These are phyloP conservation scores for Fusarium humuli DNA, from an alignment of 2,329 filamentous ascomycete species.

Conservation along the genomic window DNA sequence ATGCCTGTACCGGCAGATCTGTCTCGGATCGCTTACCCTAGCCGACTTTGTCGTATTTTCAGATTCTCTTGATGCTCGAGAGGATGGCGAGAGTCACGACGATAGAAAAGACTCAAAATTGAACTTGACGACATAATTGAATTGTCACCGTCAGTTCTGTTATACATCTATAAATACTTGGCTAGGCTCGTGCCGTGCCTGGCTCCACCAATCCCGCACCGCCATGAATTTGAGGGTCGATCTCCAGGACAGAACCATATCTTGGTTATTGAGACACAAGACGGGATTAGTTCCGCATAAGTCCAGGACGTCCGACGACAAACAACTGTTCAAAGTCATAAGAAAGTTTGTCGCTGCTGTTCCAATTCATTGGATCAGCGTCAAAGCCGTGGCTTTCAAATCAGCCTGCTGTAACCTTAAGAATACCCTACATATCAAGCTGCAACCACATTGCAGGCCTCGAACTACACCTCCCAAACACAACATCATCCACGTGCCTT, in stretches of 20 bases:
- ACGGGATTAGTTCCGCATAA: conserved; percentile 23
- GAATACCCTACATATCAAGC: conserved; percentile 19
- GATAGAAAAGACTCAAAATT: neutral
- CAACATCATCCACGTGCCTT: conserved; percentile 10
- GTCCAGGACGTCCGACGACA: conserved; percentile 6
- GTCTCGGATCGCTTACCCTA: conserved; percentile 18
- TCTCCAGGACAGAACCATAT: conserved; percentile 12
- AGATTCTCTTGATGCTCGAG: neutral
- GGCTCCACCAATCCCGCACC: conserved; percentile 42
- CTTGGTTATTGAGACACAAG: conserved; percentile 19
- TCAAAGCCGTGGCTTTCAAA: conserved; percentile 14
- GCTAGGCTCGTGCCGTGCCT: conserved; percentile 46
- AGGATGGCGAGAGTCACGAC: neutral
- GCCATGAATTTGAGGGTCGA: conserved; percentile 30
- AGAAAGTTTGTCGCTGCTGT: neutral
- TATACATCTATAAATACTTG: neutral
- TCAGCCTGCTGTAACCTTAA: conserved; percentile 17
- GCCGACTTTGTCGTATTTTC: neutral
- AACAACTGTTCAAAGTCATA: neutral
- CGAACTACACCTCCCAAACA: conserved; percentile 17
- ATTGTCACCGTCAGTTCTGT: neutral
- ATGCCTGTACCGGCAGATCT: conserved; percentile 22
- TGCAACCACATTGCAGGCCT: conserved; percentile 39
- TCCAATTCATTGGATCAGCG: conserved; percentile 31
- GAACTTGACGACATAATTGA: neutral